phyloP scores from a whole-genome alignment of 1,284 basidiomycete genomes.

The Irpex rosettiformis region DNA sequence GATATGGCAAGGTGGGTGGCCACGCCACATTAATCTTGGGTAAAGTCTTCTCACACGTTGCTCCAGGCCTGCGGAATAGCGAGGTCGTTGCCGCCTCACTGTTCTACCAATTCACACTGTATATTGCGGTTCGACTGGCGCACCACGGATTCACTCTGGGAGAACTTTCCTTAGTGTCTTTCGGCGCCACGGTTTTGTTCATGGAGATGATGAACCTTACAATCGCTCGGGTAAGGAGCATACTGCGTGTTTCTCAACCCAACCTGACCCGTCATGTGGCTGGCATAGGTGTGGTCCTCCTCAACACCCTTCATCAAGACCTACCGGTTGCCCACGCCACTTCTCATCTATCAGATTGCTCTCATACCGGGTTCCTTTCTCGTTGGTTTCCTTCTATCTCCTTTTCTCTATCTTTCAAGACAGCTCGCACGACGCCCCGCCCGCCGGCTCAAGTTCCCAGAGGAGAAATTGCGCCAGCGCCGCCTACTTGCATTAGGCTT shows the following conservation, averaged over 20 bases:
- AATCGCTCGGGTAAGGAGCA: constrained; percentile 61
- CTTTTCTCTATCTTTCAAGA: constrained; percentile 89
- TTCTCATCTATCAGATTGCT: constrained; percentile 91
- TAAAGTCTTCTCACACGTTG: neutral
- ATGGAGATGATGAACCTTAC: constrained; percentile 87
- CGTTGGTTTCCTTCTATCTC: constrained; percentile 91
- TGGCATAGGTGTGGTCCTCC: constrained; percentile 67
- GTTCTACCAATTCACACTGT: constrained; percentile 91
- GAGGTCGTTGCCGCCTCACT: constrained; percentile 76
- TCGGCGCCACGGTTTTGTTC: constrained; percentile 83
- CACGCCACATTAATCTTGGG: neutral
- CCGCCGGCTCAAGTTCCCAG: constrained; percentile 84
- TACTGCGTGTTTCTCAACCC: neutral
- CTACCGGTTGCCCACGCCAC: constrained; percentile 89
- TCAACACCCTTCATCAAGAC: constrained; percentile 90
- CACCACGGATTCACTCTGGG: constrained; percentile 94
- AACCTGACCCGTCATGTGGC: constrained; percentile 15
- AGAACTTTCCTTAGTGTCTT: constrained; percentile 86
- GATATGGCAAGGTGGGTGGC: constrained; percentile 63
- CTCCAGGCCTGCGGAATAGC: constrained; percentile 70
- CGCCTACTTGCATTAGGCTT: constrained; percentile 85
- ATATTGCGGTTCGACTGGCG: constrained; percentile 86
- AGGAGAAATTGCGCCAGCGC: constrained; percentile 84
- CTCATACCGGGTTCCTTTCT: constrained; percentile 91
- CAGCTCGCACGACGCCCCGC: constrained; percentile 91